Conservation (phyloP, 345 rosid species). For the Bruguiera parviflora region DNA sequence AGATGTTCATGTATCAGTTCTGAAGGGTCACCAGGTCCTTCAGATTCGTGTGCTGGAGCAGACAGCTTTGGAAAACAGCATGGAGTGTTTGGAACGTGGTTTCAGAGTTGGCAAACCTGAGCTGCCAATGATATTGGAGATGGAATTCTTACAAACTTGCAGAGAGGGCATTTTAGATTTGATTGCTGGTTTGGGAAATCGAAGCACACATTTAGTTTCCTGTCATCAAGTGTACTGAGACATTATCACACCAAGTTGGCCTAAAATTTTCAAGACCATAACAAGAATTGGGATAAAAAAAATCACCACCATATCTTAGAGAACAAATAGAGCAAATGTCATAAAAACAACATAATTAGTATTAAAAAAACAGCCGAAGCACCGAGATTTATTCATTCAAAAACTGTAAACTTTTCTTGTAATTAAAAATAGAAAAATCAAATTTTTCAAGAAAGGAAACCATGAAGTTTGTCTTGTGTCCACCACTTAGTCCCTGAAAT, state of each 20-base stretch:
- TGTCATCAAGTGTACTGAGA: slow-evolving; percentile 51
- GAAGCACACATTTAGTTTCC: slow-evolving; percentile 65
- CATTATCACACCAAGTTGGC: background rate
- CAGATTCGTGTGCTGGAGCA: slow-evolving; percentile 45
- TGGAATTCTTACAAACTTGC: slow-evolving; percentile 37
- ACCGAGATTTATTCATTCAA: too few relatives aligned
- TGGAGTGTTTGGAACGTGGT: slow-evolving; percentile 33
- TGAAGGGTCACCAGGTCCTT: slow-evolving; percentile 47
- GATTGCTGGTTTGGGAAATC: slow-evolving; percentile 40
- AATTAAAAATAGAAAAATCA: background rate
- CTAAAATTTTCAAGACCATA: background rate
- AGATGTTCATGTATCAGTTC: slow-evolving; percentile 13
- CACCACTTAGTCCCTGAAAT: background rate
- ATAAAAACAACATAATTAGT: too few relatives aligned
- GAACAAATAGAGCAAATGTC: too few relatives aligned
- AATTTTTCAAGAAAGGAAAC: background rate
- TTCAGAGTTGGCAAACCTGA: slow-evolving; percentile 37
- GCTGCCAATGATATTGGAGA: slow-evolving; percentile 43
- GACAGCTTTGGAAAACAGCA: slow-evolving; percentile 39
- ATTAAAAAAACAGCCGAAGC: too few relatives aligned
- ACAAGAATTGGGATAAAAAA: background rate
- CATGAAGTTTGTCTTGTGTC: too few relatives aligned
- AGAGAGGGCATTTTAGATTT: slow-evolving; percentile 46
- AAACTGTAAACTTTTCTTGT: too few relatives aligned
- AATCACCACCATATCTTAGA: background rate